Evolutionary conservation across 768 basidiomycete species (phyloP), one percentile per base, ranked within the genome.

Genomic region (Punctularia strigosozonata): DNA sequence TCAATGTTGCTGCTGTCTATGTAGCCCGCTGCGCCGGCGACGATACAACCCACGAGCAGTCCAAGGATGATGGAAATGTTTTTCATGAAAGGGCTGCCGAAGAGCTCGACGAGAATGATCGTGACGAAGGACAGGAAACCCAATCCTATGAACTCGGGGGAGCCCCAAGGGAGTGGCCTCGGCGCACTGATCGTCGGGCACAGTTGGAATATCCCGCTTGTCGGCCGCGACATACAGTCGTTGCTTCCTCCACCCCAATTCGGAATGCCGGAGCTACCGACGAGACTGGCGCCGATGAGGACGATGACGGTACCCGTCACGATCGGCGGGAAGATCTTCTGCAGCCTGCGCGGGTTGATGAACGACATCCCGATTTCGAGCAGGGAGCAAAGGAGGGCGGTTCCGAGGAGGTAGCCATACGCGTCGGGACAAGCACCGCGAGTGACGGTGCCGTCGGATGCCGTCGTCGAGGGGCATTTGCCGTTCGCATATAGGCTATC

Each of bases 201-300:
- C 2, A 85, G 62, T 41, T 62, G 54, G 54, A 82, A 88, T 40
- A 80, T 69, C 2, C 84, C 81, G 5, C 65, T 70, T 3, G 61
- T 60, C 1, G 82, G 83, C n/a, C 74, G 66, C 4, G 43, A 43
- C 34, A 65, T 59, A 53, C 87, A 91, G 42, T 69, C 69, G 44
- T 84, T 86, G 5, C 80, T 77, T 13, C 87, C 86, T 23, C 86
- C 86, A 31, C 79, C 87, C 87, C 87, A 91, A 56, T 87, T 77
- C 7, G 70, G 69, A 31, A 81, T 73, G 3, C 86, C 86, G 5
- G 79, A 82, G 1, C 65, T 59, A 28, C 84, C 85, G 37, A 90
- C 68, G 24, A 90, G 69, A 0, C 78, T 78, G 0, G 79, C 76
- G 3, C 87, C 85, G 41, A 89, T 87, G 65, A 87, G 63, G 19